Base-by-base conservation (phyloP, 208 protist genomes). In the Phytomonas francai region DNA sequence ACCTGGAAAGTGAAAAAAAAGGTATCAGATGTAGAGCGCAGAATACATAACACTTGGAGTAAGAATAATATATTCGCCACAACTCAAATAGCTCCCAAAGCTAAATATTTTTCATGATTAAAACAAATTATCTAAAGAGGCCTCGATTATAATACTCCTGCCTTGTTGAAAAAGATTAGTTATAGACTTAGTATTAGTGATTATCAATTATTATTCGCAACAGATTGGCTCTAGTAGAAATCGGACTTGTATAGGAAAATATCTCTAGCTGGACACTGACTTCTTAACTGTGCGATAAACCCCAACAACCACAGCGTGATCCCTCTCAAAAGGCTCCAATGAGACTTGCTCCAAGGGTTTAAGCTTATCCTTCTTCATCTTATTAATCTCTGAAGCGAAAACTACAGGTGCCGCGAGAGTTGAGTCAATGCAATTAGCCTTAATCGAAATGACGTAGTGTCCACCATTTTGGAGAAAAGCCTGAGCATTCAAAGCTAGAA, bases 381-480 rank as follows among this genome's bases (percentile, higher is more conserved):
- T 98, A 56, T 98, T 82, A 16, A 99, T 87, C 87, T 99, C 98
- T 0, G 80, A 71, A 33, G 97, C 98, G 79, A 99, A 99, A 22
- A 99, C 98, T 57, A 96, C 93, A 59, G 94, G 92, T 8, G 99
- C 88, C 59, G 91, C 84, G 16, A 96, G 85, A 3, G 99, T 99
- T 19, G 98, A 99, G 85, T 99, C 99, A 68, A 99, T 99, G 92
- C 99, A 99, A 79, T 98, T 99, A 30, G 99, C 98, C 92, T 99
- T 99, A 81, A 99, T 99, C 51, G 98, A 99, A 70, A 99, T 99
- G 9, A 99, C 93, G 83, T 99, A 99, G 84, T 99, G 92, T 61
- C 99, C 99, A 39, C 92, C 98, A 72, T 98, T 98, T 81, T 99
- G 99, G 30, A 99, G 89, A 87, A 99, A 99, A 30, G 98, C 92